A percentile compares a stretch with the other conserved stretches of the same genome.
Conservation (phyloP, 2,329 filamentous ascomycete species). For the Zalaria sp. region DNA sequence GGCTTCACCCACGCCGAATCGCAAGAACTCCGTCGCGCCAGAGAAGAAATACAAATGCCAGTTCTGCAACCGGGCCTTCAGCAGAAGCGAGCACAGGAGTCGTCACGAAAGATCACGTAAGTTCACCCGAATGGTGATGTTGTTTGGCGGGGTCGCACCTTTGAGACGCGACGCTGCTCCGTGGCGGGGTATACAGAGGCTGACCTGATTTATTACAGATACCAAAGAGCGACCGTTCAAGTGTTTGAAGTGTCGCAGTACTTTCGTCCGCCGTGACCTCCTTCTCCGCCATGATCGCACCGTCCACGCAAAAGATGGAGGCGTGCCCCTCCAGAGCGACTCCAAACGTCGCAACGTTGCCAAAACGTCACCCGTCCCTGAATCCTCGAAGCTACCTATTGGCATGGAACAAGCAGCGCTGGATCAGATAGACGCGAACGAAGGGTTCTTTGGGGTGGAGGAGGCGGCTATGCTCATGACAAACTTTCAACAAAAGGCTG, state of each 20-base stretch:
- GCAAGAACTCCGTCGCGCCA: conserved; percentile 59
- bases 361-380: conserved; percentile 46
- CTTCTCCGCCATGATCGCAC: conserved; percentile 94
- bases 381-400: conserved; percentile 62
- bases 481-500: conserved; percentile 85
- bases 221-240: conserved; percentile 99
- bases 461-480: conserved; percentile 97
- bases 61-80: conserved; percentile 96
- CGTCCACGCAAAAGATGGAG: conserved; percentile 95
- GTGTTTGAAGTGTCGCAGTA: conserved; percentile 95
- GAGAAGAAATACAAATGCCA: conserved; percentile 99
- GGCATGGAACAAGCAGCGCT: conserved; percentile 73
- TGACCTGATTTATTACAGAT: conserved; percentile 40
- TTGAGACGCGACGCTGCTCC: no score
- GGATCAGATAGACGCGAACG: conserved; percentile 85
- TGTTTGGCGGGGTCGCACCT: not conserved
- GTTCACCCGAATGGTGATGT: conserved; percentile 32
- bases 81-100: conserved; percentile 90
- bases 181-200: not conserved
- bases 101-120: conserved; percentile 96
- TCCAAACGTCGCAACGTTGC: conserved; percentile 58
- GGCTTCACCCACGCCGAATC: conserved; percentile 55
- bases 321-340: conserved; percentile 84
- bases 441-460: conserved; percentile 89
- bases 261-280: conserved; percentile 92